Evolutionary conservation across 2,329 filamentous ascomycete species (phyloP).

Genomic region (Zymoseptoria ardabiliae): DNA sequence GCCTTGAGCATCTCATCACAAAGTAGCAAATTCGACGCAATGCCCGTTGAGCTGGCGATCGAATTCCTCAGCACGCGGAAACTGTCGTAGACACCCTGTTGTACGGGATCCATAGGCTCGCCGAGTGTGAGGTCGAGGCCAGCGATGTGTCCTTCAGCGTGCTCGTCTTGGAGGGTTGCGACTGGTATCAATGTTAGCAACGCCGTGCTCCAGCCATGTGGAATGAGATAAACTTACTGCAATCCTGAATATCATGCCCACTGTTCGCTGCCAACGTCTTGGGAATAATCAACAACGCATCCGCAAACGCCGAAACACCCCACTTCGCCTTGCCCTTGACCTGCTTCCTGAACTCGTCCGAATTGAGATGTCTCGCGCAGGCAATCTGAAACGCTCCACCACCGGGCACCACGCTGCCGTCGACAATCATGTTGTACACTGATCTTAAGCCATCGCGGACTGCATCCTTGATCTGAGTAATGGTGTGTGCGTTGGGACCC

Average conservation of each 20-base stretch:
- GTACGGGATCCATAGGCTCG: conserved; percentile 87
- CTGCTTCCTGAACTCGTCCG: conserved; percentile 76
- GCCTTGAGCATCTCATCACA: conserved; percentile 98
- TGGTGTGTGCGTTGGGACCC: conserved; percentile 93
- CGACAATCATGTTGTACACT: conserved; percentile 99
- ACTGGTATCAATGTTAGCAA: conserved; percentile 46
- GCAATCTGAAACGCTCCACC: conserved; percentile 95
- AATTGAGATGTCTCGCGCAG: conserved; percentile 77
- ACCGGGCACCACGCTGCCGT: conserved; percentile 88
- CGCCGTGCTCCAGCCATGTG: neutral
- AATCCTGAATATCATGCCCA: conserved; percentile 93
- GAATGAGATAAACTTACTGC: conserved; percentile 51
- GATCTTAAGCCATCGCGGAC: conserved; percentile 90
- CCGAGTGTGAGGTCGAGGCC: conserved; percentile 82
- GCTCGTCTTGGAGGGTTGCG: conserved; percentile 78
- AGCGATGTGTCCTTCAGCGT: conserved; percentile 73
- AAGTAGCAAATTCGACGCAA: conserved; percentile 87
- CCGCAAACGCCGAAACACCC: conserved; percentile 89
- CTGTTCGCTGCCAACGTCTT: conserved; percentile 96
- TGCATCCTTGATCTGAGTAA: conserved; percentile 91
- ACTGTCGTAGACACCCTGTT: conserved; percentile 90
- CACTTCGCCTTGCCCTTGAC: conserved; percentile 98
- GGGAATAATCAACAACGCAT: conserved; percentile 89
- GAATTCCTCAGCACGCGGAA: conserved; percentile 92
- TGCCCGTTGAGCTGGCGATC: conserved; percentile 87